A percentile compares a stretch with the other conserved stretches of the same genome.
These are phyloP conservation scores for Penicillium freii DNA, from an alignment of 2,329 filamentous ascomycete genomes.

Conservation along the genomic window DNA sequence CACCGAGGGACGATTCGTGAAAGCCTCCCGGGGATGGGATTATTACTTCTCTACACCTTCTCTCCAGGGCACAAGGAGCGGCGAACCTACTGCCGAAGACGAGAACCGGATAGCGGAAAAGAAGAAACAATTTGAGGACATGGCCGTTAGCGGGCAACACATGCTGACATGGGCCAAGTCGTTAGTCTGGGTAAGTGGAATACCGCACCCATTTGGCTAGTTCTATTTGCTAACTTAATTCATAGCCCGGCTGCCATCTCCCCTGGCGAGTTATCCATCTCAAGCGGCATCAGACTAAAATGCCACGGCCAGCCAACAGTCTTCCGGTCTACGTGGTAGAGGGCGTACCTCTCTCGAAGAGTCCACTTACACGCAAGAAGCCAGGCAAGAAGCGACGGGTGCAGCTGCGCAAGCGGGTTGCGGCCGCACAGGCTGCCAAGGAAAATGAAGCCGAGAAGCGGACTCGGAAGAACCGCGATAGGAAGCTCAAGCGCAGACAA, in stretches of 20 bases:
- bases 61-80: slow-evolving; percentile 18
- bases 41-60: slow-evolving; percentile 43
- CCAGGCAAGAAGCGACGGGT: slow-evolving; percentile 46
- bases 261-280: slow-evolving; percentile 43
- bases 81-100: slow-evolving; percentile 7
- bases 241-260: slow-evolving; percentile 41
- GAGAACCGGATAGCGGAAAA: slow-evolving; percentile 15
- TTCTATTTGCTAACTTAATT: not conserved
- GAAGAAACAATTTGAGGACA: slow-evolving; percentile 36
- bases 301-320: slow-evolving; percentile 23
- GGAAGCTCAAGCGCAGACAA: slow-evolving; percentile 40
- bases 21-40: slow-evolving; percentile 43
- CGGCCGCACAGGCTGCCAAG: slow-evolving; percentile 32
- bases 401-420: slow-evolving; percentile 37
- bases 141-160: slow-evolving; percentile 37
- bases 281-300: slow-evolving; percentile 35
- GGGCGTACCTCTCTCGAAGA: slow-evolving; percentile 21
- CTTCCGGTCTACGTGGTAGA: slow-evolving; percentile 25
- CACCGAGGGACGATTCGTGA: slow-evolving; percentile 39
- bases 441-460: slow-evolving; percentile 40
- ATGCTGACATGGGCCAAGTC: slow-evolving; percentile 31
- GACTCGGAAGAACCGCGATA: slow-evolving; percentile 41
- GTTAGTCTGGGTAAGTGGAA: slow-evolving; percentile 36
- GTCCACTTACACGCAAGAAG: slow-evolving; percentile 38
- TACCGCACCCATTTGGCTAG: not conserved